Base-by-base conservation (phyloP, 2,329 filamentous ascomycete genomes). In the Xylariaceae sp. region DNA sequence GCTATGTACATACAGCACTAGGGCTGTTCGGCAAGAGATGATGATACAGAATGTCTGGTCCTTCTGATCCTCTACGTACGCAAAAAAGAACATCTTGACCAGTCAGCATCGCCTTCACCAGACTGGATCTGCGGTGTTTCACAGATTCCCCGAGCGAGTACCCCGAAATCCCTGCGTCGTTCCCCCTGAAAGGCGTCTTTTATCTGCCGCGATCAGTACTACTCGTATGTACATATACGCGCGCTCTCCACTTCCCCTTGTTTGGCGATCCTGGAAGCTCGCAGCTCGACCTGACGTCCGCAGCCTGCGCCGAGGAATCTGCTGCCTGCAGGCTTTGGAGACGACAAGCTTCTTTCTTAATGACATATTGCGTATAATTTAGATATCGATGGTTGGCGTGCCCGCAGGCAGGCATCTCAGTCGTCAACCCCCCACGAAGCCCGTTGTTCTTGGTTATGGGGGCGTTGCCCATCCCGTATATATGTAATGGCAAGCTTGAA, bases 201-300 rank as follows among this genome's bases (percentile, higher is more conserved):
- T 52, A 67, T 65, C 61, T 66, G 65, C 61, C 62, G 65, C 62
- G 64, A 65, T 64, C 62, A 59, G 50, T 59, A 40, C n/a, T n/a
- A n/a, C n/a, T n/a, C n/a, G n/a, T n/a, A n/a, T n/a, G n/a, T n/a
- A n/a, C n/a, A n/a, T n/a, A n/a, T n/a, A n/a, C n/a, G n/a, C 52
- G 50, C 47, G 40, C 41, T 52, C 51, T 41, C 50, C 45, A 19
- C 46, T 41, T 44, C 48, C 43, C 42, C 52, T 52, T 50, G 40
- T 44, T 32, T 49, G 50, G 48, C 23, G 43, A 53, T 59, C 55
- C 48, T 53, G 49, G 49, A 54, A 47, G 54, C 58, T 37, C 49
- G 48, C 26, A 6, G 26, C 26, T 37, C 49, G 52, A 43, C 49
- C 57, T 47, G 48, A 43, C 44, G 53, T 53, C 23, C 20, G 52